phyloP scores from a whole-genome alignment of 805 yeast genomes.

The Torulaspora delbrueckii region DNA sequence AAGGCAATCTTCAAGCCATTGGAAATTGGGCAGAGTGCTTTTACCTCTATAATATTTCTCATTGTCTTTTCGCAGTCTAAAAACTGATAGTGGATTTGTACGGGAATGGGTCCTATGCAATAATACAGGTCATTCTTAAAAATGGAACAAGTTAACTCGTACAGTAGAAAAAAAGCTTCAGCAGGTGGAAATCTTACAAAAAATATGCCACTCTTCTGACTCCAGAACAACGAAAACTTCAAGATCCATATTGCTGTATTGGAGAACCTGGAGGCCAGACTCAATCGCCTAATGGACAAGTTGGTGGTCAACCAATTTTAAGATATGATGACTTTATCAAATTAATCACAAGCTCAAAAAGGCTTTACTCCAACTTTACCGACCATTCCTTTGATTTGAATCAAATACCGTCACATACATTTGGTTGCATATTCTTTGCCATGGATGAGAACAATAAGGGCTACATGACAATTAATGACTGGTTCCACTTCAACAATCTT shows the following conservation, averaged over 20 bases:
- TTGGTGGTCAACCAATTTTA: constrained; percentile 29
- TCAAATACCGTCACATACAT: constrained; percentile 51
- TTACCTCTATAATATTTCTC: background rate
- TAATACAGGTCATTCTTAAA: constrained; percentile 3
- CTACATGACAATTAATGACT: constrained; percentile 60
- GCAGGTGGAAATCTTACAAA: constrained; percentile 42
- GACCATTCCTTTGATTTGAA: constrained; percentile 43
- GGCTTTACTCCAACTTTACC: constrained; percentile 30
- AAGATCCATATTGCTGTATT: constrained; percentile 13
- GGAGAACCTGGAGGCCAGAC: background rate
- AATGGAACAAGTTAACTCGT: constrained; percentile 40
- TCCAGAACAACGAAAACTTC: constrained; percentile 21
- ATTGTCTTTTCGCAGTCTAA: background rate
- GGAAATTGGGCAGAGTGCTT: background rate
- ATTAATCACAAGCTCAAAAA: constrained; percentile 34
- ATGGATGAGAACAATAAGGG: constrained; percentile 75
- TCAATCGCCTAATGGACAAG: background rate
- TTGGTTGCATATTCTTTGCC: constrained; percentile 69
- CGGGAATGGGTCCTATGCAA: constrained; percentile 13
- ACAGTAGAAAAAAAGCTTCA: constrained; percentile 36
- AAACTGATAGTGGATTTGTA: background rate
- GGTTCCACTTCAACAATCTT: constrained; percentile 61
- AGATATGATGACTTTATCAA: constrained; percentile 37
- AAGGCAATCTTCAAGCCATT: background rate
- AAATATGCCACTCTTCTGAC: constrained; percentile 39